Evolutionary conservation across 2,329 filamentous ascomycete species (phyloP), one percentile per base, ranked within the genome.

Genomic region (Aspergillus neotritici): DNA sequence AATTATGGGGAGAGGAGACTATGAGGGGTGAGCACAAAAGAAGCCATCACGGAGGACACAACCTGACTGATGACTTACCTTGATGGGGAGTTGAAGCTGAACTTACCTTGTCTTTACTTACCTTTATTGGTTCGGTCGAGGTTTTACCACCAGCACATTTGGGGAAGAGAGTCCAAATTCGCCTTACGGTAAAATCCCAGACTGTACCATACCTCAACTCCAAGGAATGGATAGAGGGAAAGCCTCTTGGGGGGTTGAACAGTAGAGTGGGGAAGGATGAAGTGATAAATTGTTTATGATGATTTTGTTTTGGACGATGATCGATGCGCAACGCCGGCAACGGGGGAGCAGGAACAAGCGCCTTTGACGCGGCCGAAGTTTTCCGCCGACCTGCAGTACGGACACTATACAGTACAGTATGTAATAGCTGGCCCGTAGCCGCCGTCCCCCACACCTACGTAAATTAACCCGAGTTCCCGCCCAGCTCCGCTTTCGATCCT

Each of bases 311-410:
- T 25, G 21, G 21, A 25, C 54, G 51, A 44, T 46, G 45, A 41
- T 43, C 31, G 40, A 41, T 37, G 43, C 40, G 43, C 31, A 16
- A 33, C 38, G 43, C 39, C 40, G 44, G 47, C 50, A 48, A 51
- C 46, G 40, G 42, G 29, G 21, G n/a, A n/a, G n/a, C 31, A 40
- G 32, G 28, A 45, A 48, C 48, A 55, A 44, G 45, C 51, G 55
- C 53, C 28, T 38, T 47, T 52, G 42, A 41, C 52, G 54, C 54
- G 21, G 21, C 21, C 21, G 31, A 47, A 42, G 47, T 46, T 49
- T 49, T 55, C 45, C 30, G 37, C 41, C 47, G 47, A 49, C 43
- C 29, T 31, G 44, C 34, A 43, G 34, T 34, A 31, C 34, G 36
- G 14, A 13, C 17, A 17, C 32, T 21, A 12, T 40, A 25, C 38